phyloP scores from a whole-genome alignment of 352 stramenopile genomes.

The Globisporangium canariense region DNA sequence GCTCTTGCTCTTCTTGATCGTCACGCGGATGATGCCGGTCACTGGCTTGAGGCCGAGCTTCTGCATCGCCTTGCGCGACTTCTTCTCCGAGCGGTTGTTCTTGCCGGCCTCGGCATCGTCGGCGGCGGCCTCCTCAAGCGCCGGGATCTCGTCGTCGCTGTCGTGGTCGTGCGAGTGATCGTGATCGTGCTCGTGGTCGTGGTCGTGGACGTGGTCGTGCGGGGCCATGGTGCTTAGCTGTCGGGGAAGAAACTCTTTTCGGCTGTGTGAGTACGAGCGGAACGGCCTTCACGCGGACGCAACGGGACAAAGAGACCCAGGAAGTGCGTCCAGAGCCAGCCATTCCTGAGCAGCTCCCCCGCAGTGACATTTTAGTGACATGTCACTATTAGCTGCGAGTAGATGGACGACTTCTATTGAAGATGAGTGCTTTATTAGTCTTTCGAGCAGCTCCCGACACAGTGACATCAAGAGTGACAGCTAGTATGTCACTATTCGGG shows the following conservation, averaged over 20 bases:
- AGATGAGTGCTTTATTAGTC: not conserved
- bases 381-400: no score
- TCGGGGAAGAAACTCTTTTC: not conserved
- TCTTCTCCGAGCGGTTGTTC: conserved; percentile 98
- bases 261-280: not conserved
- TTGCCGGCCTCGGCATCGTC: conserved; percentile 73
- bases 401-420: not conserved
- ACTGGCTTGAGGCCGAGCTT: conserved; percentile 98
- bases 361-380: no score
- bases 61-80: conserved; percentile 98
- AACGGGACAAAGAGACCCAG: not conserved
- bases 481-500: not conserved
- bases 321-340: not conserved
- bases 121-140: conserved; percentile 70
- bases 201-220: conserved; percentile 36
- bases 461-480: not conserved
- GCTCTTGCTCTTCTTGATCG: conserved; percentile 99
- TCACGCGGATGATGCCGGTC: conserved; percentile 95
- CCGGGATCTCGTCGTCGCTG: conserved; percentile 82
- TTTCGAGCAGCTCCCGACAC: not conserved
- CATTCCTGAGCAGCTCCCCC: not conserved
- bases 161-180: conserved; percentile 40
- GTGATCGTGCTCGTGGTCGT: conserved; percentile 39
- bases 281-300: not conserved
- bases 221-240: conserved; percentile 35